Conservation (phyloP, 1,284 basidiomycete genomes). For the Gomphus sp. region DNA sequence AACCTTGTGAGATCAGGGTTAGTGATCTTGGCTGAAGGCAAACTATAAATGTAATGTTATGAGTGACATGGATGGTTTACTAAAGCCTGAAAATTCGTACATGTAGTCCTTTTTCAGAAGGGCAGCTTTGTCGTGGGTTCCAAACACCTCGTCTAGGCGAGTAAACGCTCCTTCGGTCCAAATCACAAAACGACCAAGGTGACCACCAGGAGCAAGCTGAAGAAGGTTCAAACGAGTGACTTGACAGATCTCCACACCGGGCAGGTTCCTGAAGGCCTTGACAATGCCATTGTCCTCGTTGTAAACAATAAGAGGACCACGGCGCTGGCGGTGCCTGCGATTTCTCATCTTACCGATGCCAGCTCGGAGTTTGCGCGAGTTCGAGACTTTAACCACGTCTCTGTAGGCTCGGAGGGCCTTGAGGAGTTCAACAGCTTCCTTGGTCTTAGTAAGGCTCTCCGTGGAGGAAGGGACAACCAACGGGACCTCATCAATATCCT, state of each 20-base stretch:
- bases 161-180: slow-evolving; percentile 97
- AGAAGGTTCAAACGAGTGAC: slow-evolving; percentile 95
- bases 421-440: slow-evolving; percentile 93
- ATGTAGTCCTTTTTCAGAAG: slow-evolving; percentile 90
- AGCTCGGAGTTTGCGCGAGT: slow-evolving; percentile 94
- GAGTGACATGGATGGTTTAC: slow-evolving; percentile 1
- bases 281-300: slow-evolving; percentile 97
- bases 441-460: slow-evolving; percentile 94
- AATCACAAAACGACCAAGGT: slow-evolving; percentile 98
- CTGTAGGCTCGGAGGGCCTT: slow-evolving; percentile 86
- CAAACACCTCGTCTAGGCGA: slow-evolving; percentile 92
- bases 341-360: slow-evolving; percentile 98
- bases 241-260: slow-evolving; percentile 96
- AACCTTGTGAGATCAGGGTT: slow-evolving; percentile 97
- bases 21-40: slow-evolving; percentile 92
- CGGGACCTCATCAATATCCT: slow-evolving; percentile 95
- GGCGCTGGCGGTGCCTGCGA: slow-evolving; percentile 94
- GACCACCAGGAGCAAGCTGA: slow-evolving; percentile 98
- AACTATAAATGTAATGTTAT: slow-evolving; percentile 31
- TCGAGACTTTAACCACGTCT: slow-evolving; percentile 96
- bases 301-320: slow-evolving; percentile 97
- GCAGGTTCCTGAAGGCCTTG: slow-evolving; percentile 97
- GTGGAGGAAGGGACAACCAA: slow-evolving; percentile 77
- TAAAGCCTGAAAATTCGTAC: slow-evolving; percentile 32
- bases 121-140: slow-evolving; percentile 81